Percentiles rank a stretch among this genome's conserved stretches.
phyloP scores from a whole-genome alignment of 129 eudicot species.

The Calendula officinalis region DNA sequence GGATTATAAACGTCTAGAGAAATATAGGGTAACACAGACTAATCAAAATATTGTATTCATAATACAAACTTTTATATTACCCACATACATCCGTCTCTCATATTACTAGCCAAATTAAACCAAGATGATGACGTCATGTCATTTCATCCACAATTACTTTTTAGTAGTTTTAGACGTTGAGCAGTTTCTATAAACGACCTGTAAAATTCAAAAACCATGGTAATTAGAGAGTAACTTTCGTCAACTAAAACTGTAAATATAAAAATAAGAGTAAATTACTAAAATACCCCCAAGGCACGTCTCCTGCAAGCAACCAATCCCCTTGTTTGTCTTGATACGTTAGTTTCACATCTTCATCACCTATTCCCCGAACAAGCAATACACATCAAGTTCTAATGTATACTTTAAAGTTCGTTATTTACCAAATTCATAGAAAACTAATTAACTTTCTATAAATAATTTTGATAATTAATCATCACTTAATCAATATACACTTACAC shows the following conservation, averaged over 20 bases:
- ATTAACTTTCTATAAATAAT: too few relatives aligned
- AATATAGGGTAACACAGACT: background rate
- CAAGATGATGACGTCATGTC: slow-evolving; percentile 1
- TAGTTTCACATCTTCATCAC: slow-evolving; percentile 46
- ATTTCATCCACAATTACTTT: slow-evolving; percentile 24
- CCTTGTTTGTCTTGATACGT: slow-evolving; percentile 76
- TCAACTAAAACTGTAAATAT: background rate
- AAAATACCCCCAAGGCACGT: slow-evolving; percentile 67
- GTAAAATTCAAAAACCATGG: slow-evolving; percentile 21
- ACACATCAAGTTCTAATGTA: too few relatives aligned
- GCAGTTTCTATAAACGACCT: slow-evolving; percentile 49
- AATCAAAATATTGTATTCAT: slow-evolving; percentile 14
- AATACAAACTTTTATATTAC: background rate
- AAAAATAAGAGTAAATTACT: background rate
- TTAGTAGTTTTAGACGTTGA: slow-evolving; percentile 52
- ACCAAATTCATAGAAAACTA: too few relatives aligned
- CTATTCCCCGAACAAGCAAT: slow-evolving; percentile 27
- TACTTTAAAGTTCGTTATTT: too few relatives aligned
- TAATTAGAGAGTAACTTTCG: background rate
- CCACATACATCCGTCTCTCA: background rate
- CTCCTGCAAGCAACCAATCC: slow-evolving; percentile 81
- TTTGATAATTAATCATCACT: background rate
- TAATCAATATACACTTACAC: slow-evolving; percentile 33
- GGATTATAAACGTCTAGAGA: background rate
- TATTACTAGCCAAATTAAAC: slow-evolving; percentile 12